Base-by-base conservation (phyloP, 179 eudicot species). In the Silene coronaria region DNA sequence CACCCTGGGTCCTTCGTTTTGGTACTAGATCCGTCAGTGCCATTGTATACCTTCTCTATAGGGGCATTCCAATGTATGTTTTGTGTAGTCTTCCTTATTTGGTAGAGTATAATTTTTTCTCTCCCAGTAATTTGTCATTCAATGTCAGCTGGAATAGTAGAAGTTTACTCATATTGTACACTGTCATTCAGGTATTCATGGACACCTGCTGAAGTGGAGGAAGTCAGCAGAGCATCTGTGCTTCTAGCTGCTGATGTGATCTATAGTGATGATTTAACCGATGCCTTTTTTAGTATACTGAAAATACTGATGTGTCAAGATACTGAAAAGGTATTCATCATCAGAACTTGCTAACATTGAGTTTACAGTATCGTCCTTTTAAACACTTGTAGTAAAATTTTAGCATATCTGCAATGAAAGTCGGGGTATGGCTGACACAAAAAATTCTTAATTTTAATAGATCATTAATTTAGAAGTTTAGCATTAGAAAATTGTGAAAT, bases 191-290 rank as follows among this genome's bases (percentile, higher is more conserved):
- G 99, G 77, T 86, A 87, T 83, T 76, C 78, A 22, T 95, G 97
- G 97, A 85, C 81, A 70, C 65, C 82, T 62, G 75, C 85, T 61
- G 99, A 95, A 78, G 77, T 90, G 74, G 91, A 88, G 80, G 89
- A 89, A 72, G 78, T 83, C 61, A 73, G 84, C 58, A 82, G 81
- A 76, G 93, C 97, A 75, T 72, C 95, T 24, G 79, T 95, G 78
- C 84, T 95, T 76, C 75, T 95, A 59, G 99, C 99, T 86, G 99
- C 99, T 77, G 99, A 95, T 85, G 97, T 95, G 23, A 92, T 95
- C 46, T 92, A 95, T 65, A 90, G 90, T 65, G 95, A 95, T 71
- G 96, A 88, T 61, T 81, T 95, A 48, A 95, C 97, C 2, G 91
- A 89, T 85, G 97, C 99, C 70, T 83, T 95, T 70, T 95, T 95